Base-by-base conservation (phyloP, 768 basidiomycete species). In the Russula sp. region DNA sequence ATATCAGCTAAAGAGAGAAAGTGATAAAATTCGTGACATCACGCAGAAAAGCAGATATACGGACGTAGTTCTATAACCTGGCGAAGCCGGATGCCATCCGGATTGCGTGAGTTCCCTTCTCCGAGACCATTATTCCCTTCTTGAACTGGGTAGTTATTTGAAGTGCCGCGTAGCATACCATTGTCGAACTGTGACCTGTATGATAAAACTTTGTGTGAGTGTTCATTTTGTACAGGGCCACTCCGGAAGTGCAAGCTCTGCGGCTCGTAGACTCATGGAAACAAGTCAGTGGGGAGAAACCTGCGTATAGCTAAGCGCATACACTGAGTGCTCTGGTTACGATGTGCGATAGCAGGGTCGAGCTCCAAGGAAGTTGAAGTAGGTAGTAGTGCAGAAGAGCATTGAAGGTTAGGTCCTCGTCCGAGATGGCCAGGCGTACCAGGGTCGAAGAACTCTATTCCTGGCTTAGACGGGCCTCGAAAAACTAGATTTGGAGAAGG, bases 51-150 rank as follows among this genome's bases (percentile, higher is more conserved):
- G 11, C n/a, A 34, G 56, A 70, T 82, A 66, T 65, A 91, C 90
- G 84, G 47, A 93, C 64, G 56, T 41, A 63, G 79, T 47, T 84
- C 80, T 5, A 88, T 88, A 9, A 90, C 83, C 11, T 87, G 84
- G 6, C 81, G 81, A n/a, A 90, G 73, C 20, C 75, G 74, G 58
- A 83, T 79, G 11, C 80, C 79, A 66, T 78, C 75, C 3, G 72
- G 61, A 62, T 77, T 61, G 35, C 47, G 34, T 14, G 42, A 32
- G 8, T 22, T 59, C 20, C 42, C 43, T 35, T 51, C 55, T 41
- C 34, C 54, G 36, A 11, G 8, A 32, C 20, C 7, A 6, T 32
- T 22, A 41, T 42, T 38, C 16, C 9, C 45, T 36, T 18, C 41
- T 18, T n/a, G 45, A 10, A 25, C 9, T 6, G 14, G 3, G 13